These are phyloP conservation scores for Ostreobium quekettii DNA, from an alignment of 139 green algal genomes.

Conservation along the genomic window DNA sequence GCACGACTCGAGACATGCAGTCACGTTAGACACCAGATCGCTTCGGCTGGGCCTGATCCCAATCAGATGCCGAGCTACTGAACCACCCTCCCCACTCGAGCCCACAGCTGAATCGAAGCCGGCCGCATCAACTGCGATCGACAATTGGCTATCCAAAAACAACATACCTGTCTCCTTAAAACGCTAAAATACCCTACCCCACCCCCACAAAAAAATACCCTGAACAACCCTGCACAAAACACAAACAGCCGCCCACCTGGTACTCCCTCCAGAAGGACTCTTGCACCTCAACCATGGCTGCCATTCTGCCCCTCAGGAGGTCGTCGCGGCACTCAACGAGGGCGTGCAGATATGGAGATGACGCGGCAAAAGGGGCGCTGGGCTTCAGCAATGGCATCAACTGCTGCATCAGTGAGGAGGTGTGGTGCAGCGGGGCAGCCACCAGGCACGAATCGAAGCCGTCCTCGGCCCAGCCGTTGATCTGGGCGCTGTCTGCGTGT, in stretches of 20 bases:
- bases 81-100: too few species aligned
- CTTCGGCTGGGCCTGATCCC: too few species aligned
- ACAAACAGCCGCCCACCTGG: slow-evolving; percentile 44
- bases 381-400: slow-evolving; percentile 64
- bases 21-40: too few species aligned
- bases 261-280: slow-evolving; percentile 70
- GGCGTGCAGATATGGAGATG: slow-evolving; percentile 44
- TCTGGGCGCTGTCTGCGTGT: not conserved
- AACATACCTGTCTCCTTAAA: too few species aligned
- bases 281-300: slow-evolving; percentile 49
- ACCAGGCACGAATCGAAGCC: slow-evolving; percentile 64
- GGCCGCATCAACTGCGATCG: too few species aligned
- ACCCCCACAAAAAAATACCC: too few species aligned
- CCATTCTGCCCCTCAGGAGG: slow-evolving; percentile 22
- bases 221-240: not conserved
- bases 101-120: too few species aligned
- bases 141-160: too few species aligned
- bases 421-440: slow-evolving; percentile 36
- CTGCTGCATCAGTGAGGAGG: slow-evolving; percentile 32
- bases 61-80: too few species aligned
- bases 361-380: slow-evolving; percentile 62
- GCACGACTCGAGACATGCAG: too few species aligned
- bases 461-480: not conserved
- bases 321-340: slow-evolving; percentile 50
- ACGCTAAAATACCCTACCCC: too few species aligned